Conservation (phyloP, 441 rosid genomes). For the Erodium trifolium region DNA sequence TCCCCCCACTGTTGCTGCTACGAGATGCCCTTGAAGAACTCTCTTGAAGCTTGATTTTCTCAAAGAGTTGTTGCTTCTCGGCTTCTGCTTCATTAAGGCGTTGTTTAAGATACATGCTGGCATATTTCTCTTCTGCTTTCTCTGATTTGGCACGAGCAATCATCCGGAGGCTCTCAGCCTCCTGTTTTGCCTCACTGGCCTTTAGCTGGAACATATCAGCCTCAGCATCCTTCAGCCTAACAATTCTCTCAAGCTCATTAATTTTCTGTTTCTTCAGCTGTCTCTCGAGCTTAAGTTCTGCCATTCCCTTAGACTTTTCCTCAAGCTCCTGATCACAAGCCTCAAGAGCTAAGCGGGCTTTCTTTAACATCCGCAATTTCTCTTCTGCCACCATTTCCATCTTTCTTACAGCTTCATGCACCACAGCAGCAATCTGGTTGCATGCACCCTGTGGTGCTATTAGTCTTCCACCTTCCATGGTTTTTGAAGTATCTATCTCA, state of each 20-base stretch:
- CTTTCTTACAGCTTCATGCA: slow-evolving; percentile 5
- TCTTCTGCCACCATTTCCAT: slow-evolving; percentile 4
- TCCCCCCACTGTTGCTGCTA: neutral
- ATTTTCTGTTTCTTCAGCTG: slow-evolving; percentile 5
- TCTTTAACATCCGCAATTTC: slow-evolving; percentile 1
- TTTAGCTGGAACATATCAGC: slow-evolving; percentile 5
- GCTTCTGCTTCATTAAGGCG: slow-evolving; percentile 1
- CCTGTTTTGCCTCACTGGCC: slow-evolving; percentile 6
- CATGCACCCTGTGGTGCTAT: slow-evolving; percentile 6
- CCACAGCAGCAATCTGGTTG: slow-evolving; percentile 6
- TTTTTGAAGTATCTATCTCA: slow-evolving; percentile 6
- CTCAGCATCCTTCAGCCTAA: slow-evolving; percentile 4
- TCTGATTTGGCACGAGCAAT: slow-evolving; percentile 3
- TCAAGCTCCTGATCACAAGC: slow-evolving; percentile 7
- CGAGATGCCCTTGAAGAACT: neutral
- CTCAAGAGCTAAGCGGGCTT: slow-evolving; percentile 1
- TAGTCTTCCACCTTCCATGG: slow-evolving; percentile 3
- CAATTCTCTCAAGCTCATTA: neutral
- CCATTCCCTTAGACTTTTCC: neutral
- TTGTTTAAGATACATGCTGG: slow-evolving; percentile 3
- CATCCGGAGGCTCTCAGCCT: slow-evolving; percentile 4
- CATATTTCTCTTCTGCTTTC: slow-evolving; percentile 6
- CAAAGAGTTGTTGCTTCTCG: neutral
- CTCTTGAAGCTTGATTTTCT: neutral
- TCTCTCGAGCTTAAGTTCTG: neutral